Conservation (phyloP, 2,329 filamentous ascomycete genomes). For the Aulographum hederae region DNA sequence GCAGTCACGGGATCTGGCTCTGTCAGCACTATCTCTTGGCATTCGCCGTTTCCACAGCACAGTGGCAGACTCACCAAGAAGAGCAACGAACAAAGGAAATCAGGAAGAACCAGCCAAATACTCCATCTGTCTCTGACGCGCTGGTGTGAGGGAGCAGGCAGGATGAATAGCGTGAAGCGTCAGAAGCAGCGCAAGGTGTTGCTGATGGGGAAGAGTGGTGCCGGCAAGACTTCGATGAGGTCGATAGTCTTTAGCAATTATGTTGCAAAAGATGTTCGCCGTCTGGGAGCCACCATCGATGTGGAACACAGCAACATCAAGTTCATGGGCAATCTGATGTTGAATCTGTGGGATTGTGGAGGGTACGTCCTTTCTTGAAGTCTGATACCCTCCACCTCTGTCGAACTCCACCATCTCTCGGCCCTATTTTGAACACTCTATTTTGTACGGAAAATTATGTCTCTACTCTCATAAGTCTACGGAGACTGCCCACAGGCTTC, state of each 20-base stretch:
- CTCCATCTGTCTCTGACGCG: too few relatives aligned
- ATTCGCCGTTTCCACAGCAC: too few relatives aligned
- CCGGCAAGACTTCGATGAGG: slow-evolving; percentile 95
- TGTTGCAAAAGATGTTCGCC: slow-evolving; percentile 83
- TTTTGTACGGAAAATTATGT: too few relatives aligned
- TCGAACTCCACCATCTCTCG: not conserved
- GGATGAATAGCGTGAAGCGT: slow-evolving; percentile 16
- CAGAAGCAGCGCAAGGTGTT: slow-evolving; percentile 36
- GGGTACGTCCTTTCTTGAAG: slow-evolving; percentile 41
- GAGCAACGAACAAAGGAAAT: too few relatives aligned
- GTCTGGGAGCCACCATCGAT: slow-evolving; percentile 90
- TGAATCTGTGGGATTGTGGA: slow-evolving; percentile 98
- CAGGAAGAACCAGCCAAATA: too few relatives aligned
- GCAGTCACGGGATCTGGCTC: too few relatives aligned
- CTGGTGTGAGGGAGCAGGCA: too few relatives aligned
- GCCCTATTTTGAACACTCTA: too few relatives aligned
- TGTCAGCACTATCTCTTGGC: too few relatives aligned
- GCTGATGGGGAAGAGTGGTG: slow-evolving; percentile 77
- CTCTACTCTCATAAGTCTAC: not conserved
- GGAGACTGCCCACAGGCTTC: too few relatives aligned
- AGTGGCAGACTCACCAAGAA: too few relatives aligned
- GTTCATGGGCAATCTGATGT: slow-evolving; percentile 90
- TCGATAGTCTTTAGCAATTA: slow-evolving; percentile 99
- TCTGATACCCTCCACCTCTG: not conserved
- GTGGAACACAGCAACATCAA: slow-evolving; percentile 97